Evolutionary conservation across 1,139 yeast genomes (phyloP).

Genomic region (Protomyces pachydermus): DNA sequence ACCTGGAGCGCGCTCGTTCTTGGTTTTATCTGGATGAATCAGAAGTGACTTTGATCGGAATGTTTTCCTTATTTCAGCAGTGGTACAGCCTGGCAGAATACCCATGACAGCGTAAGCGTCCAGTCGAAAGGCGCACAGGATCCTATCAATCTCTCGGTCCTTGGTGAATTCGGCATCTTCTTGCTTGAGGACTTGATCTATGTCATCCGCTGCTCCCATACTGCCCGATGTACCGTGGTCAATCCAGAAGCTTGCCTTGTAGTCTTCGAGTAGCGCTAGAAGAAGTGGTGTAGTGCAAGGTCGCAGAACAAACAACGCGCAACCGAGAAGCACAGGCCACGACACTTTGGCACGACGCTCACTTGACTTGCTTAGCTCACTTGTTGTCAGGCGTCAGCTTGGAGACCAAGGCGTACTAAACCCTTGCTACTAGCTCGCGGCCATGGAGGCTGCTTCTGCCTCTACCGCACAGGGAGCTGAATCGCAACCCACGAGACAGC

Average conservation of each 20-base stretch:
- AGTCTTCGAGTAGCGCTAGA: no score
- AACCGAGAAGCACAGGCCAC: no score
- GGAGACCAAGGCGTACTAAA: no score
- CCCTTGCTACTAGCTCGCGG: no score
- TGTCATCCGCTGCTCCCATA: conserved; percentile 5
- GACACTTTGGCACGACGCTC: no score
- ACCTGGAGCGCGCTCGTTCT: conserved; percentile 38
- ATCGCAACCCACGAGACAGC: neutral
- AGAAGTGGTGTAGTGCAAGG: no score
- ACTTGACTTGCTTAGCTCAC: neutral
- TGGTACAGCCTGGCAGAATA: conserved; percentile 48
- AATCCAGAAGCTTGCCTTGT: no score
- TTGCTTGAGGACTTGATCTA: conserved; percentile 17
- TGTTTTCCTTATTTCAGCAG: conserved; percentile 44
- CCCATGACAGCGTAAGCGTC: conserved; percentile 58
- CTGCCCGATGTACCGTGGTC: no score
- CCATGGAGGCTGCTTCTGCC: no score
- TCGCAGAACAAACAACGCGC: no score
- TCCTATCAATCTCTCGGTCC: conserved; percentile 56
- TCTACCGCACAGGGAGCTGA: neutral
- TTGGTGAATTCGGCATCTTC: conserved; percentile 31
- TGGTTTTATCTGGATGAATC: conserved; percentile 65
- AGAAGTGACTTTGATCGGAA: conserved; percentile 58
- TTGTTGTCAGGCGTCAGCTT: neutral
- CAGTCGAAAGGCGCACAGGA: conserved; percentile 46